Base-by-base conservation (phyloP, 2,329 filamentous ascomycete genomes). In the Fusarium oligoseptatum region DNA sequence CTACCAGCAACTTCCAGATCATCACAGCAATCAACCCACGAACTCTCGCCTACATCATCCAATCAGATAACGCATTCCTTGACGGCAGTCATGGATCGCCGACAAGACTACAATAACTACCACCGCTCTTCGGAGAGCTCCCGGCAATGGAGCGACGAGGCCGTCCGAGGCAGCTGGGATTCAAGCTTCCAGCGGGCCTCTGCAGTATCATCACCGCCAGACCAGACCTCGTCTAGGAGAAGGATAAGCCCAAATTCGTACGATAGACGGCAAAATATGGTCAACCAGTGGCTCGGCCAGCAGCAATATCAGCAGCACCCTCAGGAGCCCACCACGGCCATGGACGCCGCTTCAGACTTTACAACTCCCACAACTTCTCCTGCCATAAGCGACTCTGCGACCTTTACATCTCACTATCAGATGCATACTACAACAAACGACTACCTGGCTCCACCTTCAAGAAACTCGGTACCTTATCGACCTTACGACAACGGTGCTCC, bases 141-240 rank as follows among this genome's bases (percentile, higher is more conserved):
- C 15, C 66, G 77, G 6, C 75, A 79, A n/a, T 80, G 78, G 78
- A 80, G 78, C 29, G 78, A 78, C 9, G 78, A 80, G 41, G 77
- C 77, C 6, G 70, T 79, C 45, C 75, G 76, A 10, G 78, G 78
- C 5, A 80, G 77, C 60, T 77, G 76, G 72, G 75, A 76, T 36
- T 78, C 76, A 27, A 75, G 67, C 50, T 73, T 75, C 50, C 75
- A 77, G n/a, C 65, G 65, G 36, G 71, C 77, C n/a, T 66, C 67
- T 43, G 75, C 73, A 27, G 52, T 66, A 56, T 63, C 75, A 34
- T 75, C 77, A 34, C 73, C 76, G 11, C 73, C 62, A 56, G 73
- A 76, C 41, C 72, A 73, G 45, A 64, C 60, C 34, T 67, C 75
- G n/a, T 62, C 74, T 14, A 69, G 64, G 67, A 70, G 70, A 20